These are phyloP conservation scores for Scheffersomyces lignosus DNA, from an alignment of 805 yeast species.

Conservation along the genomic window DNA sequence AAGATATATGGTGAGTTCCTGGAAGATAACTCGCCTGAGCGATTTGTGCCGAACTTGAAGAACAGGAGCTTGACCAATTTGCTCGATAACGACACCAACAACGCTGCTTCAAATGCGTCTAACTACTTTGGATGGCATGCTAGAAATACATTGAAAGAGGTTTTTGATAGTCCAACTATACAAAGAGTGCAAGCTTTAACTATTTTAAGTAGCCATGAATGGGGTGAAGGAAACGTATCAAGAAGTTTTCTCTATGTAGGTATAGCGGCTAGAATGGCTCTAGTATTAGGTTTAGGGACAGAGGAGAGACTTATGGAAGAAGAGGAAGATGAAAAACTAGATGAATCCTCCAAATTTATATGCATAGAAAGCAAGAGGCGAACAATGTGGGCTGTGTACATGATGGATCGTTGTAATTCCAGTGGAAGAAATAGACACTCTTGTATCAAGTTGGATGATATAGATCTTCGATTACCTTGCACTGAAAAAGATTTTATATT, in stretches of 20 bases:
- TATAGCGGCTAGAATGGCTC: constrained; percentile 41
- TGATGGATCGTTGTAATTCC: constrained; percentile 43
- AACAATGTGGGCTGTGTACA: constrained; percentile 41
- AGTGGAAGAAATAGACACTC: constrained; percentile 34
- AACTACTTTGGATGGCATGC: constrained; percentile 43
- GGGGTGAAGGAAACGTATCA: constrained; percentile 41
- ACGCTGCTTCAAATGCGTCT: constrained; percentile 30
- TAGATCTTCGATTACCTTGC: constrained; percentile 30
- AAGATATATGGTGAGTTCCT: constrained; percentile 31
- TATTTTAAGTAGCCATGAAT: constrained; percentile 39
- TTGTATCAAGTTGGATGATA: constrained; percentile 33
- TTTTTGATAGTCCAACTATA: constrained; percentile 38
- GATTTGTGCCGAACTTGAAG: constrained; percentile 19
- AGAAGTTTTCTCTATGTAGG: constrained; percentile 38
- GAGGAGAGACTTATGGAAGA: constrained; percentile 10
- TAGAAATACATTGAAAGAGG: constrained; percentile 25
- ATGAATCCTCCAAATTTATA: constrained; percentile 18
- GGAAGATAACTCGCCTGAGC: constrained; percentile 24
- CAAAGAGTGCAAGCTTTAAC: constrained; percentile 38
- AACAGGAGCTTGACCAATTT: constrained; percentile 1
- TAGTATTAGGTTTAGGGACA: constrained; percentile 29
- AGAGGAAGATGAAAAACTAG: constrained; percentile 4
- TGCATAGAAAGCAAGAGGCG: constrained; percentile 31
- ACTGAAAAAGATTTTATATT: constrained; percentile 29
- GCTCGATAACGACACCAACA: constrained; percentile 1